These are phyloP conservation scores for Vigna reflexopilosa DNA, from an alignment of 306 rosid species.

Conservation along the genomic window DNA sequence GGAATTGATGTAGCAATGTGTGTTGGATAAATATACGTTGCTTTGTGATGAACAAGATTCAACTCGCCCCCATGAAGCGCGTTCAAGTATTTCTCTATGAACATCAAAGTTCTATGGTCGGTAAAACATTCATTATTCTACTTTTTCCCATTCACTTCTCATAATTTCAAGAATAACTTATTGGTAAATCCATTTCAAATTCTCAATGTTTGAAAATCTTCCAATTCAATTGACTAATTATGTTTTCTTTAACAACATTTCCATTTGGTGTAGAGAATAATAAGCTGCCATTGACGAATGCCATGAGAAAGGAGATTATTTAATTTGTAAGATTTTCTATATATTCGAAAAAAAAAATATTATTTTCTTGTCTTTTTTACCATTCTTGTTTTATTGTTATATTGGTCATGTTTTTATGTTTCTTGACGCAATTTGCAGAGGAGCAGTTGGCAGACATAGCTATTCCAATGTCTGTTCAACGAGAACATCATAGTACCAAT, in stretches of 20 bases:
- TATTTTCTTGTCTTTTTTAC: conserved; percentile 15
- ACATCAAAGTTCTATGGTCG: conserved; percentile 44
- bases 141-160: conserved; percentile 27
- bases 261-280: conserved; percentile 42
- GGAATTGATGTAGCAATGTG: conserved; percentile 18
- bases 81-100: conserved; percentile 42
- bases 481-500: conserved; percentile 49
- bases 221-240: background rate
- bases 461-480: conserved; percentile 57
- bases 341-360: background rate
- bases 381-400: background rate
- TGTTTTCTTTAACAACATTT: conserved; percentile 3
- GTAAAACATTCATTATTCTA: conserved; percentile 30
- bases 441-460: conserved; percentile 40
- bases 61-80: conserved; percentile 47
- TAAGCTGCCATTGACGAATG: conserved; percentile 31
- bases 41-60: conserved; percentile 23
- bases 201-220: conserved; percentile 13
- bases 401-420: background rate
- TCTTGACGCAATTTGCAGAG: conserved; percentile 44
- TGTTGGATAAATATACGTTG: conserved; percentile 21
- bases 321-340: conserved; percentile 49
- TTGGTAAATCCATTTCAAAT: background rate
- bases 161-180: conserved; percentile 27
- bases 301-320: conserved; percentile 19